Evolutionary conservation across 805 yeast genomes (phyloP).

Genomic region (Tetrapisispora nanseiensis): DNA sequence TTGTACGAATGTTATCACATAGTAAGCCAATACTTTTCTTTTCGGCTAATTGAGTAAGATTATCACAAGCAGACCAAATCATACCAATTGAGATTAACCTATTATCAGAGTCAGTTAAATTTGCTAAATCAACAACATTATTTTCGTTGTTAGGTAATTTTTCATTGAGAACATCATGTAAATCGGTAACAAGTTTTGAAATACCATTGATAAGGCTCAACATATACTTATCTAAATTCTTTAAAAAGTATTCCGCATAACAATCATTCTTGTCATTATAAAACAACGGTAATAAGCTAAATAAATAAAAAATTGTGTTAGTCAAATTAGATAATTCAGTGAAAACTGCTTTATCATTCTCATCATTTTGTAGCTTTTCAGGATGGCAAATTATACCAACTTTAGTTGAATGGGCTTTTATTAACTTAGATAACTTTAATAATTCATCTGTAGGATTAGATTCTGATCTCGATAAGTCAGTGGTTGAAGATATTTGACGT

Average conservation of each 20-base stretch:
- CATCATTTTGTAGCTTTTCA: conserved; percentile 10
- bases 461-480: conserved; percentile 8
- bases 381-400: conserved; percentile 31
- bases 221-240: conserved; percentile 13
- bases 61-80: conserved; percentile 62
- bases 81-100: conserved; percentile 55
- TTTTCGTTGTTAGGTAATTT: neutral
- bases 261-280: conserved; percentile 13
- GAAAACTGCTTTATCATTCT: conserved; percentile 16
- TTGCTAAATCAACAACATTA: conserved; percentile 8
- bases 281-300: conserved; percentile 24
- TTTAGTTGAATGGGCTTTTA: conserved; percentile 71
- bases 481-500: conserved; percentile 15
- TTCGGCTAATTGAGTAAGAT: conserved; percentile 32
- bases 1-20: conserved; percentile 32
- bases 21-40: conserved; percentile 48
- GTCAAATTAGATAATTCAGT: conserved; percentile 24
- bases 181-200: conserved; percentile 14
- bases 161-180: conserved; percentile 3
- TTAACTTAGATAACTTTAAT: conserved; percentile 45
- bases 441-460: conserved; percentile 38
- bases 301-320: conserved; percentile 19
- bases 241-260: conserved; percentile 17
- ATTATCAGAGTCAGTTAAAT: conserved; percentile 25
- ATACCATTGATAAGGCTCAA: conserved; percentile 19